These are phyloP conservation scores for Jackrogersella minutella DNA, from an alignment of 495 filamentous ascomycete genomes.

Conservation along the genomic window DNA sequence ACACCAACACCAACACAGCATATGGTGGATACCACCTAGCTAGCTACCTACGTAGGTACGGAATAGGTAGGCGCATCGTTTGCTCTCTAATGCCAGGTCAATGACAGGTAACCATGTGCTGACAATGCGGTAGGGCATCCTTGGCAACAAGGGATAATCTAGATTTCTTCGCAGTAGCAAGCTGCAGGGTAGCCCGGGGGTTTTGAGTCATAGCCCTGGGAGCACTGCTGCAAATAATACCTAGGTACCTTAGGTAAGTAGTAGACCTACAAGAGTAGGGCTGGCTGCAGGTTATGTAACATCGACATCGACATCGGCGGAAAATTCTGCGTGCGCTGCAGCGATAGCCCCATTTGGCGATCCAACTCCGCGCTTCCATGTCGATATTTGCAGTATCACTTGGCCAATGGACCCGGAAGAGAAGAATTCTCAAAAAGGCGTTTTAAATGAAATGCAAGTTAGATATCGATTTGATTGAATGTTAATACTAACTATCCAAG, in stretches of 20 bases:
- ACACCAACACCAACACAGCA: no score
- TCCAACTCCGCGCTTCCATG: not conserved
- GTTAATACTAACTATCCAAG: no score
- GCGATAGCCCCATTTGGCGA: conserved; percentile 4
- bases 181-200: conserved; percentile 23
- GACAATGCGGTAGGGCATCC: conserved; percentile 7
- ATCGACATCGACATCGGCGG: conserved; percentile 7
- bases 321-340: conserved; percentile 9
- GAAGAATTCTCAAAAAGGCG: not conserved
- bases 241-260: no score
- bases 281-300: conserved; percentile 11
- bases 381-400: not conserved
- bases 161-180: conserved; percentile 21
- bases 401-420: not conserved
- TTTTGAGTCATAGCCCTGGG: not conserved
- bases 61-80: not conserved
- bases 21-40: not conserved
- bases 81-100: conserved; percentile 16
- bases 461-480: no score
- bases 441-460: no score
- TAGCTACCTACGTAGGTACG: not conserved
- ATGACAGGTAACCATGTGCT: not conserved
- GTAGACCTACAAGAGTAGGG: conserved; percentile 27
- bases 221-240: not conserved
- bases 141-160: conserved; percentile 36